Evolutionary conservation across 345 rosid species (phyloP), one percentile per base, ranked within the genome.

Genomic region (Cardamine chenopodiifolia): DNA sequence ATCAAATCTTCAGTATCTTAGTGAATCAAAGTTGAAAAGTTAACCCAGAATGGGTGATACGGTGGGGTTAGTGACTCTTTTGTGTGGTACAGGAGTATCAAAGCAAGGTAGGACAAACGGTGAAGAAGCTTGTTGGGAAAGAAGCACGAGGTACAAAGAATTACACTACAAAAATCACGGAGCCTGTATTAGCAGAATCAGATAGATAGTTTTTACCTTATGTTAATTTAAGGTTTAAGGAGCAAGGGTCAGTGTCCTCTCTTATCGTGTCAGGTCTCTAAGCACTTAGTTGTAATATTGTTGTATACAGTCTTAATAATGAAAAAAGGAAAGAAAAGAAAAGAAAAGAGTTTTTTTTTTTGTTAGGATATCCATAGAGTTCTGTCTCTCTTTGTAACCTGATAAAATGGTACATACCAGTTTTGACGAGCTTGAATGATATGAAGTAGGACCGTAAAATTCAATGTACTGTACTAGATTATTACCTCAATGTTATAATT

Each of bases 1-100:
- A 49, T 34, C 14, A 59, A 47, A 22, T 53, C 8, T 10, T 66
- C 18, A 47, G 22, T 17, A 52, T 23, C 15, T 5, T 5, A 20
- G 0, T 7, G 20, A 20, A 39, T 68, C 26, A 28, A 50, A 53
- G 9, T 53, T 54, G 5, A 14, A 44, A 31, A 11, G 13, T 37
- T 15, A 5, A 31, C 3, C 56, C 29, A 23, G 13, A 23, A 2
- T 42, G n/a, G 39, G 17, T 63, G 29, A 10, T 47, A 18, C n/a
- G 10, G 9, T 40, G 72, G 37, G 50, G 18, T 22, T 47, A 5
- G n/a, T 1, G 49, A 52, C 0, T 13, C 19, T 19, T 35, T 19
- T 70, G 17, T 68, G 67, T 60, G 55, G 3, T 4, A 31, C 72
- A 79, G 88, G 85, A 76, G 10, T 35, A 25, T 77, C 83, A 83